Conservation (phyloP, 2,329 filamentous ascomycete species). For the Cercospora berteroae region DNA sequence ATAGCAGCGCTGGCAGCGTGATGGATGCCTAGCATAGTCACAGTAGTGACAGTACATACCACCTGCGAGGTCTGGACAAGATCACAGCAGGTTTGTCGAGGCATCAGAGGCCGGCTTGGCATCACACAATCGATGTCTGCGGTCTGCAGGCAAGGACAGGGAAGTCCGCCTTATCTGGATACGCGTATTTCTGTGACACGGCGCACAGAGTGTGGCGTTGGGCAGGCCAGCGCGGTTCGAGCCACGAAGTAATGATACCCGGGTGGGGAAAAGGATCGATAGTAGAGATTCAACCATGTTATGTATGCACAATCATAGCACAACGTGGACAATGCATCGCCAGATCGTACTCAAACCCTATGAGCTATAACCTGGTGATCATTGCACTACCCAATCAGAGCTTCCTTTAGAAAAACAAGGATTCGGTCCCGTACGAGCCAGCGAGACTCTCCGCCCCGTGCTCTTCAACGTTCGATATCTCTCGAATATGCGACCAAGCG, state of each 20-base stretch:
- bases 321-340: background rate
- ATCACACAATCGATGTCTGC: background rate
- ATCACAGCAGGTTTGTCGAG: background rate
- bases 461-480: background rate
- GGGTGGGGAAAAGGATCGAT: background rate
- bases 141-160: background rate
- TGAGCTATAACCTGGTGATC: background rate
- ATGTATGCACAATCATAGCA: background rate
- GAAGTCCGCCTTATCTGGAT: background rate
- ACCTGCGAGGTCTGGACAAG: background rate
- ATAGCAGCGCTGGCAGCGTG: background rate
- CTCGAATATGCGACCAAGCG: background rate
- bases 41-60: background rate
- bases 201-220: constrained; percentile 3
- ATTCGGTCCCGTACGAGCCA: too few species aligned
- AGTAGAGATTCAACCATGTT: background rate
- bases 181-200: background rate
- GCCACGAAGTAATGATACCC: constrained; percentile 4
- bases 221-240: background rate
- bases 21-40: background rate
- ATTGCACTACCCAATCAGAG: background rate
- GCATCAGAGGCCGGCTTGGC: background rate
- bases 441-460: too few species aligned
- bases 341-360: background rate
- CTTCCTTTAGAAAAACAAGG: too few species aligned